A percentile compares a stretch with the other conserved stretches of the same genome.
Evolutionary conservation across 2,329 filamentous ascomycete species (phyloP).

Genomic region (Chaetomiaceae sp.): DNA sequence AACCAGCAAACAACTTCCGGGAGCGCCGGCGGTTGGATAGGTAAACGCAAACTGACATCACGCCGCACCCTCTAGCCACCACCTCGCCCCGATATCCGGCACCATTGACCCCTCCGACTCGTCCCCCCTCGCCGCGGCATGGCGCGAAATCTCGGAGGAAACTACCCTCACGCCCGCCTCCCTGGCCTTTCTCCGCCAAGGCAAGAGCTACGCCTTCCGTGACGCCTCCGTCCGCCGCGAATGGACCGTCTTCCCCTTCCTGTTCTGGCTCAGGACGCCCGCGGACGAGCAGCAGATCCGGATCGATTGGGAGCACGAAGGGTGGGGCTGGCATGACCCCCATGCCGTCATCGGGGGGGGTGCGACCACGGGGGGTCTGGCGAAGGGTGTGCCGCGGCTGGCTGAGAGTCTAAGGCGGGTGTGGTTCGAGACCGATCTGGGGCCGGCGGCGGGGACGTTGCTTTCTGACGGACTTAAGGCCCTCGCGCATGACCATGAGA

Average conservation of each 20-base stretch:
- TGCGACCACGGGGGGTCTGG: constrained; percentile 34
- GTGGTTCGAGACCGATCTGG: constrained; percentile 53
- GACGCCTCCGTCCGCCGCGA: constrained; percentile 50
- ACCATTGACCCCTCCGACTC: constrained; percentile 52
- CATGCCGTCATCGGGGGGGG: constrained; percentile 47
- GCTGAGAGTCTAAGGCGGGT: constrained; percentile 55
- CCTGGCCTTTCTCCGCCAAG: constrained; percentile 50
- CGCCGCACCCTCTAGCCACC: no score
- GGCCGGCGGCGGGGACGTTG: constrained; percentile 39
- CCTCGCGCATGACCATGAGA: constrained; percentile 54
- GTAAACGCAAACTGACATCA: no score
- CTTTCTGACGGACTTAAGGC: constrained; percentile 44
- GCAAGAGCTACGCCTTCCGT: constrained; percentile 54
- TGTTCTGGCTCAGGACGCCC: constrained; percentile 45
- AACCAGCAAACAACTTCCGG: no score
- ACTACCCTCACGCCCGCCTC: constrained; percentile 48
- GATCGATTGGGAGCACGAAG: constrained; percentile 60
- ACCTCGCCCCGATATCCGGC: constrained; percentile 59
- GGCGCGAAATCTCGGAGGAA: constrained; percentile 60
- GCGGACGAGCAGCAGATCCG: constrained; percentile 43
- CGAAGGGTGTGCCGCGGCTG: constrained; percentile 55
- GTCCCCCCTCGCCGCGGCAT: constrained; percentile 52
- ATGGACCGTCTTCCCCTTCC: constrained; percentile 63
- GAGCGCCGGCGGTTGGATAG: no score
- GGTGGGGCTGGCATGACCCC: constrained; percentile 55